A percentile compares a stretch with the other conserved stretches of the same genome.
These are phyloP conservation scores for Gorgonomyces haynaldii DNA, from an alignment of 192 early-diverging fungal species.

Conservation along the genomic window DNA sequence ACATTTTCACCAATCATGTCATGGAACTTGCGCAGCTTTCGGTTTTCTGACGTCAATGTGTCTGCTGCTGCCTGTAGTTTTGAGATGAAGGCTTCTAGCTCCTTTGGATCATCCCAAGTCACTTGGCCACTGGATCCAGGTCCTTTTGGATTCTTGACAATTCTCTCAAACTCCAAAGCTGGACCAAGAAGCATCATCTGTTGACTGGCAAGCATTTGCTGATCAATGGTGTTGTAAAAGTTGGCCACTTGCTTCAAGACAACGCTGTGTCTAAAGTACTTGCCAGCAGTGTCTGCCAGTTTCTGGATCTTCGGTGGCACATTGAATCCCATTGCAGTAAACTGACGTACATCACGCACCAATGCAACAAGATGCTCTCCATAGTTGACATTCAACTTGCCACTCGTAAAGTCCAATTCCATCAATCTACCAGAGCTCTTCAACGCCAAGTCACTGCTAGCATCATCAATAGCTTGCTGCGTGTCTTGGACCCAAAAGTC, in stretches of 20 bases:
- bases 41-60: slow-evolving; percentile 32
- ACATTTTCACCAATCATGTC: slow-evolving; percentile 28
- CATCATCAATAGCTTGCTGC: slow-evolving; percentile 17
- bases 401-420: slow-evolving; percentile 35
- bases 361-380: slow-evolving; percentile 32
- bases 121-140: slow-evolving; percentile 7
- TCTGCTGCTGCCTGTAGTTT: slow-evolving; percentile 30
- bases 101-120: slow-evolving; percentile 26
- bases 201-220: slow-evolving; percentile 47
- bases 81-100: slow-evolving; percentile 35
- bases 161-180: slow-evolving; percentile 40
- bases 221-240: slow-evolving; percentile 53
- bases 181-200: slow-evolving; percentile 38
- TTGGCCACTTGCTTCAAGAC: slow-evolving; percentile 47
- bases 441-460: slow-evolving; percentile 6
- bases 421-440: slow-evolving; percentile 26
- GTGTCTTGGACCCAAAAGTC: slow-evolving; percentile 23
- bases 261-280: slow-evolving; percentile 38
- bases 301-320: slow-evolving; percentile 33
- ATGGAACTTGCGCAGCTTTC: slow-evolving; percentile 33
- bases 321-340: slow-evolving; percentile 38
- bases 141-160: slow-evolving; percentile 30
- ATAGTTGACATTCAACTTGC: slow-evolving; percentile 39
- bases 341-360: slow-evolving; percentile 34
- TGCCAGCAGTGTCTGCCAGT: slow-evolving; percentile 26